A percentile compares a stretch with the other conserved stretches of the same genome.
Evolutionary conservation across 208 protist genomes (phyloP).

Genomic region (Porcisia deanei): DNA sequence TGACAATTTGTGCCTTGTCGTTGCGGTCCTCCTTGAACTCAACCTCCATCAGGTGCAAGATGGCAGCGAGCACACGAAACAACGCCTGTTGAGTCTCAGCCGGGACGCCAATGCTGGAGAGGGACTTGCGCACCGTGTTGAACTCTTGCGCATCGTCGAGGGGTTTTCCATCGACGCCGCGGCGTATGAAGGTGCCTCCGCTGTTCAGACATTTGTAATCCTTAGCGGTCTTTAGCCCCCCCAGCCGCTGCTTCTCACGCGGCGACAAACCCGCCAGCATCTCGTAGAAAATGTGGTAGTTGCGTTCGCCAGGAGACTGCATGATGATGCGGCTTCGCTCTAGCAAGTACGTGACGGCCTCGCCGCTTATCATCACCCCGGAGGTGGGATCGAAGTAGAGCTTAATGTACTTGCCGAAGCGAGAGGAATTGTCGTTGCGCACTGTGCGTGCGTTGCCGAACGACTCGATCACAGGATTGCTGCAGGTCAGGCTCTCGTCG

Average conservation of each 20-base stretch:
- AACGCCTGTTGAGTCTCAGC: conserved; percentile 61
- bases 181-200: conserved; percentile 79
- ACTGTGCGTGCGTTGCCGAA: conserved; percentile 94
- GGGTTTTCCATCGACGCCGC: conserved; percentile 73
- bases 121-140: conserved; percentile 67
- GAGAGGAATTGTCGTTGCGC: conserved; percentile 94
- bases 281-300: conserved; percentile 98
- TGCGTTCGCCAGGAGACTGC: conserved; percentile 91
- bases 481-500: conserved; percentile 75
- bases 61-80: conserved; percentile 88
- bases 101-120: conserved; percentile 69
- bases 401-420: conserved; percentile 96
- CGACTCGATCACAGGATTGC: conserved; percentile 93
- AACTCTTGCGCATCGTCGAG: conserved; percentile 93
- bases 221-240: conserved; percentile 62
- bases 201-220: conserved; percentile 91
- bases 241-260: conserved; percentile 69
- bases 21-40: conserved; percentile 80
- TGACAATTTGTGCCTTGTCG: conserved; percentile 67
- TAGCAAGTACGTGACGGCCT: conserved; percentile 91
- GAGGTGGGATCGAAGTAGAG: conserved; percentile 89
- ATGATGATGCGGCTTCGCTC: conserved; percentile 94
- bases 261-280: conserved; percentile 83
- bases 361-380: conserved; percentile 86
- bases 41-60: conserved; percentile 94